A percentile compares a stretch with the other conserved stretches of the same genome.
These are phyloP conservation scores for Beta macrorhiza DNA, from an alignment of 179 eudicot species.

Conservation along the genomic window DNA sequence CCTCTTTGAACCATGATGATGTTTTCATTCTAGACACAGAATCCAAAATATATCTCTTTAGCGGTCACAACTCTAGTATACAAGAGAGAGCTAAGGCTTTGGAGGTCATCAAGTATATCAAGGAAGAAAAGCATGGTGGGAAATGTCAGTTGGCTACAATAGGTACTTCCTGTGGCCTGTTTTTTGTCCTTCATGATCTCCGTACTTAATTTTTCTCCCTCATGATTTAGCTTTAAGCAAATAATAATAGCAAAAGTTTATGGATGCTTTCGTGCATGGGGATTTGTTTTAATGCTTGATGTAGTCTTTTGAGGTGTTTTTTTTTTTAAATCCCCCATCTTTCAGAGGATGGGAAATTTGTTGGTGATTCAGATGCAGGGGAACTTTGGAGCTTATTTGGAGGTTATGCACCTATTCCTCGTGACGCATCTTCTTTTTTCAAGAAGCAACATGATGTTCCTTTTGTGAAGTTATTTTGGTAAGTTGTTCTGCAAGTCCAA, in stretches of 20 bases:
- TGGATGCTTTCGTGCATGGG: background rate
- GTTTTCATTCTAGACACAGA: conserved; percentile 69
- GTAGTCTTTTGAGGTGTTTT: background rate
- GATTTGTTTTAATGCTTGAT: background rate
- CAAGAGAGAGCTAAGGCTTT: conserved; percentile 81
- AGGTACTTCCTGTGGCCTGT: conserved; percentile 30
- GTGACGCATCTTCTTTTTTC: conserved; percentile 11
- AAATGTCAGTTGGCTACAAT: conserved; percentile 63
- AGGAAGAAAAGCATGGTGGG: conserved; percentile 63
- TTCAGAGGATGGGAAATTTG: conserved; percentile 76
- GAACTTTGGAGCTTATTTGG: conserved; percentile 81
- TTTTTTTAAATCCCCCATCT: background rate
- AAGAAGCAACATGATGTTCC: conserved; percentile 26
- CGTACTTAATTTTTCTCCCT: background rate
- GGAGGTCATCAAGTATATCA: conserved; percentile 74
- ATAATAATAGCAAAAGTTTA: background rate
- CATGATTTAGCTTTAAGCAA: background rate
- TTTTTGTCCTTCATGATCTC: background rate
- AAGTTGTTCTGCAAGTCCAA: background rate
- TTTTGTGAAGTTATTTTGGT: conserved; percentile 55
- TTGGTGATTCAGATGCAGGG: conserved; percentile 75
- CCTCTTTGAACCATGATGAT: conserved; percentile 71
- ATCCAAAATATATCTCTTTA: conserved; percentile 62
- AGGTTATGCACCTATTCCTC: conserved; percentile 78
- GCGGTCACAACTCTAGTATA: conserved; percentile 62